Conservation (phyloP, 2,329 filamentous ascomycete genomes). For the Colletotrichum navitas region DNA sequence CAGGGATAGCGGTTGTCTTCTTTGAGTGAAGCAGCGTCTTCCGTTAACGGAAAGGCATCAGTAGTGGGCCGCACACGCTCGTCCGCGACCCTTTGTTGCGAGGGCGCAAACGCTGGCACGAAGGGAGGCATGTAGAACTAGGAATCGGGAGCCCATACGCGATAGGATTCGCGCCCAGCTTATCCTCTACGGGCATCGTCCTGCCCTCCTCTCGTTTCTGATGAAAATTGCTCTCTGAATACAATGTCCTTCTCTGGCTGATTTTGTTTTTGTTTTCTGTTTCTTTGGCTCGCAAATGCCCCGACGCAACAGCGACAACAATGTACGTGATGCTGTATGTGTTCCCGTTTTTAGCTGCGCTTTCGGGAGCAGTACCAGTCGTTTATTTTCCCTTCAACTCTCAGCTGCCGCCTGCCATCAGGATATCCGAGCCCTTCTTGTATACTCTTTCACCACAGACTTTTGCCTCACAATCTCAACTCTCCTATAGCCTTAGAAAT, state of each 20-base stretch:
- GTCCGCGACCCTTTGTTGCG: slow-evolving; percentile 27
- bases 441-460: slow-evolving; percentile 81
- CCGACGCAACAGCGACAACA: slow-evolving; percentile 48
- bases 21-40: slow-evolving; percentile 23
- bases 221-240: slow-evolving; percentile 30
- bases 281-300: slow-evolving; percentile 39
- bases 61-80: slow-evolving; percentile 22
- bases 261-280: slow-evolving; percentile 41
- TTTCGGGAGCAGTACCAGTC: slow-evolving; percentile 56
- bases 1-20: slow-evolving; percentile 9
- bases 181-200: slow-evolving; percentile 25
- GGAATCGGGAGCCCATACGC: slow-evolving; percentile 7
- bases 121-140: slow-evolving; percentile 30
- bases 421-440: slow-evolving; percentile 74
- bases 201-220: slow-evolving; percentile 24
- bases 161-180: slow-evolving; percentile 26
- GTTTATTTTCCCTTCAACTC: slow-evolving; percentile 82
- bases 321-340: slow-evolving; percentile 46
- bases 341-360: slow-evolving; percentile 48
- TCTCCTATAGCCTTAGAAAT: slow-evolving; percentile 75
- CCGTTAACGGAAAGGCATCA: slow-evolving; percentile 10
- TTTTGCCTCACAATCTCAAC: slow-evolving; percentile 71
- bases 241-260: slow-evolving; percentile 27
- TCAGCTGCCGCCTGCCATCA: slow-evolving; percentile 84
- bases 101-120: slow-evolving; percentile 38